phyloP scores from a whole-genome alignment of 73 alveolate genomes.

The Chromera velia region DNA sequence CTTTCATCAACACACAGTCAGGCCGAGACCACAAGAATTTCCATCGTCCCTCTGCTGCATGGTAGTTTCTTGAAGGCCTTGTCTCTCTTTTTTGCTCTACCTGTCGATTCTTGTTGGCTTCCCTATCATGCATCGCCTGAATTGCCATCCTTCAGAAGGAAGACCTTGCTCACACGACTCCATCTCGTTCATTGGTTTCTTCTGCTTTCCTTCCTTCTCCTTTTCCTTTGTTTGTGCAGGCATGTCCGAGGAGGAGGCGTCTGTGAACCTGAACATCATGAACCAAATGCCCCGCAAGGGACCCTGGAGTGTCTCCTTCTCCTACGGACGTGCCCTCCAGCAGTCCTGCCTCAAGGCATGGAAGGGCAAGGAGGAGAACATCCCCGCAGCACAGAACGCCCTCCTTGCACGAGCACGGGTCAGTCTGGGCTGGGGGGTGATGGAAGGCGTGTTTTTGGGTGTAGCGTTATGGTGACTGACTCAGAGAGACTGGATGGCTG shows the following conservation, averaged over 20 bases:
- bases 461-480: too few relatives aligned
- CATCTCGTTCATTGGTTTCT: too few relatives aligned
- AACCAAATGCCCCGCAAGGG: conserved; percentile 61
- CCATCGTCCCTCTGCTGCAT: background rate
- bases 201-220: background rate
- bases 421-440: conserved; percentile 58
- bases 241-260: conserved; percentile 70
- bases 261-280: conserved; percentile 77
- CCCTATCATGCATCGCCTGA: too few relatives aligned
- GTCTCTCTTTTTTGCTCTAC: background rate
- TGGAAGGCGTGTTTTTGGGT: background rate
- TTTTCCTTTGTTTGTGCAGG: conserved; percentile 78
- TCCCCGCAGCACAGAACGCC: conserved; percentile 80
- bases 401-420: conserved; percentile 66
- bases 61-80: background rate
- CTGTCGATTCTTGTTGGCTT: too few relatives aligned
- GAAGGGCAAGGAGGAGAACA: conserved; percentile 88
- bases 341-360: conserved; percentile 83
- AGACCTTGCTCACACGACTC: too few relatives aligned
- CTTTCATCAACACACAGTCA: conserved; percentile 25
- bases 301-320: conserved; percentile 89
- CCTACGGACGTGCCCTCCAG: conserved; percentile 94
- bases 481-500: too few relatives aligned
- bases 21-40: background rate
- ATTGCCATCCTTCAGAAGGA: too few relatives aligned